Conservation (phyloP, 148 eudicot species). For the Chenopodium suecicum region DNA sequence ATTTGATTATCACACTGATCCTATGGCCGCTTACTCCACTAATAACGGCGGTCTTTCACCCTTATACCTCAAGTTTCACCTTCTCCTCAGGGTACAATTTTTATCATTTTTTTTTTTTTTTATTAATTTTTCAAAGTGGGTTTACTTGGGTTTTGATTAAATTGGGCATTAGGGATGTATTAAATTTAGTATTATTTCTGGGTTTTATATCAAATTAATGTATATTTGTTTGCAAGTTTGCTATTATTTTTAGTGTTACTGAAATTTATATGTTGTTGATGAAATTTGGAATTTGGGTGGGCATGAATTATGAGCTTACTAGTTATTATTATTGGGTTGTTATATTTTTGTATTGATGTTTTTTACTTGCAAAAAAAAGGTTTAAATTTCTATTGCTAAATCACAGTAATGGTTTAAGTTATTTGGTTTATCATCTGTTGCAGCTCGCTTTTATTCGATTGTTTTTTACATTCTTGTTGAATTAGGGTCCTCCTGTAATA, state of each 20-base stretch:
- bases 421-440: too few relatives aligned
- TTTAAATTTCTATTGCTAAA: too few relatives aligned
- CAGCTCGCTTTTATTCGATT: too few relatives aligned
- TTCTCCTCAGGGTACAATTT: slow-evolving; percentile 2
- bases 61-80: slow-evolving; percentile 9
- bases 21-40: slow-evolving; percentile 68
- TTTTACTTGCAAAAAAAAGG: not conserved
- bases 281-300: not conserved
- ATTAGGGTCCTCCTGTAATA: too few relatives aligned
- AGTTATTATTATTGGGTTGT: not conserved
- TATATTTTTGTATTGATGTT: not conserved
- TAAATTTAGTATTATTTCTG: too few relatives aligned
- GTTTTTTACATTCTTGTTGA: too few relatives aligned
- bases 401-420: too few relatives aligned
- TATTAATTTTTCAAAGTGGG: not conserved
- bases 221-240: not conserved
- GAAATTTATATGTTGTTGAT: too few relatives aligned
- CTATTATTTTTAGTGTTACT: too few relatives aligned
- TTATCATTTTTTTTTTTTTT: not conserved
- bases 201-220: not conserved
- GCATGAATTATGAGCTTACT: not conserved
- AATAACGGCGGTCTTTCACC: slow-evolving; percentile 30
- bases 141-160: not conserved
- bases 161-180: not conserved
- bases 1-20: slow-evolving; percentile 79